Evolutionary conservation across 768 basidiomycete species (phyloP).

Genomic region (Daedalea quercina): DNA sequence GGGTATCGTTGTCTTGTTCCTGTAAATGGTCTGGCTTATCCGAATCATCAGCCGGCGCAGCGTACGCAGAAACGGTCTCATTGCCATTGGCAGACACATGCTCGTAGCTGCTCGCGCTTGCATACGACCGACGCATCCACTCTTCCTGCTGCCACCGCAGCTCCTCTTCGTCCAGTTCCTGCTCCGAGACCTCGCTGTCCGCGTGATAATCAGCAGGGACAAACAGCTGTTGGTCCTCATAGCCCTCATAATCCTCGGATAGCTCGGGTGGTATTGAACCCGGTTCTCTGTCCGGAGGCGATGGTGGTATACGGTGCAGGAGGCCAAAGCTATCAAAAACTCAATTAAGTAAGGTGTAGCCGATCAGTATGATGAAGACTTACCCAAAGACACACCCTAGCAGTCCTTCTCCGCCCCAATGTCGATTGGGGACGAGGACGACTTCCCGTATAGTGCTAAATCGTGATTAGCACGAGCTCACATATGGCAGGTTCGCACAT

Average conservation of each 20-base stretch:
- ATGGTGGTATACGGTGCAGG: constrained; percentile 87
- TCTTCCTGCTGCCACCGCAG: constrained; percentile 20
- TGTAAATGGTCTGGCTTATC: constrained; percentile 7
- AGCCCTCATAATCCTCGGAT: constrained; percentile 34
- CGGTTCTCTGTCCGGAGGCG: constrained; percentile 51
- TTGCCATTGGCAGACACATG: constrained; percentile 14
- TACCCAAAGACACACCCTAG: constrained; percentile 95
- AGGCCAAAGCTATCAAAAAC: constrained; percentile 64
- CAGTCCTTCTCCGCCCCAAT: constrained; percentile 96
- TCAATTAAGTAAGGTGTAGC: not conserved
- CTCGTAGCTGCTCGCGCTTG: constrained; percentile 15
- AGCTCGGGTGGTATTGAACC: constrained; percentile 54
- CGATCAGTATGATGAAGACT: constrained; percentile 21
- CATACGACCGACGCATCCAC: constrained; percentile 22
- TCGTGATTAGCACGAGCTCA: not conserved
- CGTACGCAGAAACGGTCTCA: constrained; percentile 20
- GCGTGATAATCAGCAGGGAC: constrained; percentile 67
- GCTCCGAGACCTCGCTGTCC: constrained; percentile 36
- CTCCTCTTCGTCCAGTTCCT: constrained; percentile 13
- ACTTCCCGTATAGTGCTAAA: constrained; percentile 85
- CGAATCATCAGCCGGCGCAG: not conserved
- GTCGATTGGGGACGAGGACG: constrained; percentile 89
- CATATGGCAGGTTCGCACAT: not conserved
- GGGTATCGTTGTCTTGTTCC: constrained; percentile 5
- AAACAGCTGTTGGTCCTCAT: constrained; percentile 61